Evolutionary conservation across 257 asterid species (phyloP), one percentile per base, ranked within the genome.

Genomic region (Scutellaria barbata): DNA sequence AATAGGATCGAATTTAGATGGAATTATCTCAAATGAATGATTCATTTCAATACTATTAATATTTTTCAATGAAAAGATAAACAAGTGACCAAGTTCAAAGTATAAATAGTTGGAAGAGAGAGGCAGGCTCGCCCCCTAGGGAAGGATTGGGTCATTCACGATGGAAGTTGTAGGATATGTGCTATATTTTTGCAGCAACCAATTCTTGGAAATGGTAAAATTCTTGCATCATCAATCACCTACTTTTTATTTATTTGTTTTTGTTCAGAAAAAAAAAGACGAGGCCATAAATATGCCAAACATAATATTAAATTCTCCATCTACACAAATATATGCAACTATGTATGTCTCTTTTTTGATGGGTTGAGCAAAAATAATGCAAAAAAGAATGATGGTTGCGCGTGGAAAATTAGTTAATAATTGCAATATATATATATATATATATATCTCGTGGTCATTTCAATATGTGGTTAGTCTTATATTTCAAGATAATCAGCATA

Each of bases 81-180:
- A 30, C 10, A 47, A 63, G 35, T 55, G 69, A 48, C 63, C 47
- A 55, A 66, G 33, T 74, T 74, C 74, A 66, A 74, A 56, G 70
- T 40, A 66, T 1, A 30, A 30, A 30, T 4, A 30, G 2, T 57
- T 74, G 30, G 22, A 18, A 60, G 42, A 20, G 58, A 60, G 42
- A 20, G 58, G 75, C 25, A 20, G 9, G 1, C 14, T 33, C 40
- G 18, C 17, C n/a, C 52, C 52, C 20, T 37, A 51, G 8, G 22
- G 22, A 41, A 18, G 6, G 18, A 39, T 37, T 37, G 33, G 69
- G 62, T 39, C 71, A 13, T 43, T 74, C 78, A 74, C 73, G 68
- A n/a, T 74, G 78, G 65, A 64, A 42, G 41, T 50, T 42, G 46
- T 56, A 16, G 4, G 25, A 5, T 3, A 56, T 6, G 39, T 37